These are phyloP conservation scores for Suillus variegatus DNA, from an alignment of 768 basidiomycete species.

Conservation along the genomic window DNA sequence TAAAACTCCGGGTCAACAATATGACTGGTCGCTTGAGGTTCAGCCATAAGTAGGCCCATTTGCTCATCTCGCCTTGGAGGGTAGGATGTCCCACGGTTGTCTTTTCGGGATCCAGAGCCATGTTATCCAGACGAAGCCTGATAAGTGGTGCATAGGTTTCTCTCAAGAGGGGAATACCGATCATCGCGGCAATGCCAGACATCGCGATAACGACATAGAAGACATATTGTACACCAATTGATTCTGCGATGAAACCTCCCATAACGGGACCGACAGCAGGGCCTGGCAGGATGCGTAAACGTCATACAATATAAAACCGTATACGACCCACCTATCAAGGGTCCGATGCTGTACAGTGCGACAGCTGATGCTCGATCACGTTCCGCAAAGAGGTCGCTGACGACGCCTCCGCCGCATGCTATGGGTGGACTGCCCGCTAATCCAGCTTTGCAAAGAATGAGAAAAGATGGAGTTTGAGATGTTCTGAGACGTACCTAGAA, in stretches of 20 bases:
- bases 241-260: constrained; percentile 66
- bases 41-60: constrained; percentile 49
- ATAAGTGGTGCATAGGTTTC: constrained; percentile 81
- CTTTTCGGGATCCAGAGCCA: constrained; percentile 48
- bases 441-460: constrained; percentile 46
- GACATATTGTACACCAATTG: constrained; percentile 61
- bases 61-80: constrained; percentile 24
- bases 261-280: constrained; percentile 66
- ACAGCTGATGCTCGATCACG: constrained; percentile 67
- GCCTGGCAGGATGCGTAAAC: constrained; percentile 18
- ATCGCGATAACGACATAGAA: constrained; percentile 53
- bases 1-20: constrained; percentile 59
- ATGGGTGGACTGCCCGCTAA: constrained; percentile 66
- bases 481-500: constrained; percentile 52
- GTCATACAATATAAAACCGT: background rate
- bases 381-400: constrained; percentile 68
- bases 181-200: constrained; percentile 41
- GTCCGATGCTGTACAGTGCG: constrained; percentile 66
- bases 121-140: constrained; percentile 45
- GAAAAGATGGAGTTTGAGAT: background rate
- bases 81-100: constrained; percentile 32
- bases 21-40: constrained; percentile 64
- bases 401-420: constrained; percentile 61
- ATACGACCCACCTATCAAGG: constrained; percentile 49
- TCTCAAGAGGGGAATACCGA: constrained; percentile 61